Percentiles rank a stretch among this genome's conserved stretches.
These are phyloP conservation scores for Pluteus cervinus DNA, from an alignment of 768 basidiomycete genomes.

Conservation along the genomic window DNA sequence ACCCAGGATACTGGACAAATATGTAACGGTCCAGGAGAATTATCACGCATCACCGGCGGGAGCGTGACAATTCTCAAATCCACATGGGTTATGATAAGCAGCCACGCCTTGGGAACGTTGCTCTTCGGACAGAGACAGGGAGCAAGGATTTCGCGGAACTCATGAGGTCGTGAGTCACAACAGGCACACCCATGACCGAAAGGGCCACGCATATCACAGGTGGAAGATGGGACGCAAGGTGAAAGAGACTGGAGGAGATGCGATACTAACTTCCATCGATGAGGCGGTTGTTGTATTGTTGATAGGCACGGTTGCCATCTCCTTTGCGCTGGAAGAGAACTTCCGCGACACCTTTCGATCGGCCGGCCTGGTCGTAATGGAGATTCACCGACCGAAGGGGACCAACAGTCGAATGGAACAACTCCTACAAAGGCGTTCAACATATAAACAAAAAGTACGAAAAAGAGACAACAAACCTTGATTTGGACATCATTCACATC, in stretches of 20 bases:
- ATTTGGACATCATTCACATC: slow-evolving; percentile 95
- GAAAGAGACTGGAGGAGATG: slow-evolving; percentile 40
- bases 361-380: slow-evolving; percentile 77
- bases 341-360: slow-evolving; percentile 86
- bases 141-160: slow-evolving; percentile 35
- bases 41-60: too few relatives aligned
- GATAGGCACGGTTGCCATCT: slow-evolving; percentile 87
- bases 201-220: slow-evolving; percentile 16
- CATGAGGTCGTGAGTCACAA: slow-evolving; percentile 26
- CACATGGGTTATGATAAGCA: background rate
- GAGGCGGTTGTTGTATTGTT: slow-evolving; percentile 95
- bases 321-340: slow-evolving; percentile 83
- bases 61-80: too few relatives aligned
- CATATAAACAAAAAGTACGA: background rate
- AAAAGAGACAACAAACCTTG: slow-evolving; percentile 52
- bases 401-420: slow-evolving; percentile 88
- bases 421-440: slow-evolving; percentile 64
- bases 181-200: slow-evolving; percentile 14
- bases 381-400: slow-evolving; percentile 79
- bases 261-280: slow-evolving; percentile 99
- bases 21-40: too few relatives aligned
- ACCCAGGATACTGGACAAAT: too few relatives aligned
- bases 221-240: slow-evolving; percentile 31
- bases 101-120: background rate
- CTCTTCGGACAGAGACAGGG: slow-evolving; percentile 33